Percentiles rank a stretch among this genome's conserved stretches.
phyloP scores from a whole-genome alignment of 768 basidiomycete genomes.

The Lactifluus subvellereus region DNA sequence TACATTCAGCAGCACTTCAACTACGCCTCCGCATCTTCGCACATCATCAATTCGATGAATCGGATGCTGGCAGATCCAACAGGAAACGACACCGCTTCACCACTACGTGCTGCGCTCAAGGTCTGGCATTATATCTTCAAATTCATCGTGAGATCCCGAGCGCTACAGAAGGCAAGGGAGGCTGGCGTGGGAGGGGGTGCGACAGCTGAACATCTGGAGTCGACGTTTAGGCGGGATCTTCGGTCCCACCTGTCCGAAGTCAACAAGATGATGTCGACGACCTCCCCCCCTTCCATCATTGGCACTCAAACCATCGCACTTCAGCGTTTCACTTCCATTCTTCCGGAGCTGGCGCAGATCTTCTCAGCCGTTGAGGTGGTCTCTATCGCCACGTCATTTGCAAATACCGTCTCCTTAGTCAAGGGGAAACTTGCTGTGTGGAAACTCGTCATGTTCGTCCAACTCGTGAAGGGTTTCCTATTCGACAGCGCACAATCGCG shows the following conservation, averaged over 20 bases:
- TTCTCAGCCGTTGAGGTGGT: slow-evolving; percentile 81
- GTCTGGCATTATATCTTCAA: slow-evolving; percentile 98
- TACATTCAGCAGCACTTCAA: slow-evolving; percentile 90
- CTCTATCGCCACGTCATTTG: slow-evolving; percentile 79
- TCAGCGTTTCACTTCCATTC: slow-evolving; percentile 87
- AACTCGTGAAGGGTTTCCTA: slow-evolving; percentile 82
- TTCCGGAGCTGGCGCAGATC: slow-evolving; percentile 81
- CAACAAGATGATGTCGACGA: slow-evolving; percentile 82
- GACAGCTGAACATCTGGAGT: slow-evolving; percentile 81
- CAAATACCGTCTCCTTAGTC: slow-evolving; percentile 67
- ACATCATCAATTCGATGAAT: slow-evolving; percentile 85
- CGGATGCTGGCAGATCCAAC: slow-evolving; percentile 70
- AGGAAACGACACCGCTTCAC: slow-evolving; percentile 63
- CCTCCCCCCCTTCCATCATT: slow-evolving; percentile 78
- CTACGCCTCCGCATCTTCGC: slow-evolving; percentile 72
- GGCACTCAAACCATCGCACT: slow-evolving; percentile 94
- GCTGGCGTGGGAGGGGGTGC: slow-evolving; percentile 72
- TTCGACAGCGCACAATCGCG: slow-evolving; percentile 82
- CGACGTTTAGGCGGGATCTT: slow-evolving; percentile 79
- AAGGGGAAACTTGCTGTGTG: slow-evolving; percentile 89
- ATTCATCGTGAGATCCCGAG: slow-evolving; percentile 85
- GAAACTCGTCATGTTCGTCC: slow-evolving; percentile 91
- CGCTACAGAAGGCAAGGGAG: slow-evolving; percentile 79
- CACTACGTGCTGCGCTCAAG: slow-evolving; percentile 83
- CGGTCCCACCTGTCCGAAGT: slow-evolving; percentile 71